Base-by-base conservation (phyloP, 116 monocot genomes). In the Dioscorea cayenensis region DNA sequence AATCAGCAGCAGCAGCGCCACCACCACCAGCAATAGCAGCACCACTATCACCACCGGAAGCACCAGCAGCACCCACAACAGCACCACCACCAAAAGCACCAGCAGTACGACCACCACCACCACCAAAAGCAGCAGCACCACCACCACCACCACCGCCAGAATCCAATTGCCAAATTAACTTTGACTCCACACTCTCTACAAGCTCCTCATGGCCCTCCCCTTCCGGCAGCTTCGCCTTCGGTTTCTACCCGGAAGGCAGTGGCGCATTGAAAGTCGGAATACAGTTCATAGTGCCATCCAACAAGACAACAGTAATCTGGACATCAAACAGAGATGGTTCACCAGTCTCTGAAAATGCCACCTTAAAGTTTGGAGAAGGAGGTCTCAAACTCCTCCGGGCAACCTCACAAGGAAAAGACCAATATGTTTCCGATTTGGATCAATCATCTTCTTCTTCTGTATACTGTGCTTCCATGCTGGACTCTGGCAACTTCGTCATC, bases 401-500 rank as follows among this genome's bases (percentile, higher is more conserved):
- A 13, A 65, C 28, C 63, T 66, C 68, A 18, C 48, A 61, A 37
- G 63, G 72, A 22, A 61, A 17, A 1, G 68, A 70, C 28, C 50
- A 22, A 4, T 28, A 20, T 29, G 60, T 81, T 52, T 68, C 48
- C 8, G n/a, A 32, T 2, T 43, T 14, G 28, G 63, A 14, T 2
- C 69, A 17, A 22, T 25, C 11, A 25, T 63, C 23, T 32, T 23
- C 55, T n/a, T 16, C n/a, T n/a, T n/a, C n/a, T n/a, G n/a, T n/a
- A n/a, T n/a, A 48, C 8, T 16, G 55, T 37, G 67, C 79, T 7
- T 21, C 43, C 3, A 83, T 83, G 75, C 49, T 36, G 28, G 78
- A 83, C 18, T 64, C 67, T 6, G 83, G 83, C 55, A 69, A 83
- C 76, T 79, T 83, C 58, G 65, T 78, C 18, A 62, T 83, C 66